Base-by-base conservation (phyloP, 768 basidiomycete species). In the Hemileccinum rubropunctum region DNA sequence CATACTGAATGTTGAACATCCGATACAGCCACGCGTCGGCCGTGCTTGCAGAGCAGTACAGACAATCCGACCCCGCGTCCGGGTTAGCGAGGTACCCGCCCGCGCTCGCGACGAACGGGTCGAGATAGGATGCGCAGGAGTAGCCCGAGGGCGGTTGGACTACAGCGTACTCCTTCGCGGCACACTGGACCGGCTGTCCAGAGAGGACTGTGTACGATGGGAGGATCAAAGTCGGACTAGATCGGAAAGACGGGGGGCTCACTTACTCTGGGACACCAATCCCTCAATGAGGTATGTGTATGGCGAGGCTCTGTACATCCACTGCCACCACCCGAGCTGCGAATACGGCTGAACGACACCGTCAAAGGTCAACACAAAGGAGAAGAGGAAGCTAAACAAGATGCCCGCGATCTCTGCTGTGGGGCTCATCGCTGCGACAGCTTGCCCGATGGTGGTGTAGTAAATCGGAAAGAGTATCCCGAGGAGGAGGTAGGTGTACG, bases 341-440 rank as follows among this genome's bases (percentile, higher is more conserved):
- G 72, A 56, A 59, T 71, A 83, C 7, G 86, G 86, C 57, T 88
- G 86, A 4, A 88, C 60, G 33, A 87, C 82, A 52, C 84, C 85
- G 53, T 85, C 76, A 59, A 87, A 86, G n/a, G 73, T 81, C 46
- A 86, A 58, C 33, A 84, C 76, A 56, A 86, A 84, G 0, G 80
- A 77, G 58, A 85, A 84, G 11, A 84, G 55, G 45, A 79, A 76
- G 34, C 76, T 77, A 59, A 78, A 84, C 43, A 84, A 48, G 13
- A 86, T 62, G 0, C 77, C 78, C 2, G 83, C 78, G 21, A 84
- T 80, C 59, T 83, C 80, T 0, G 81, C 73, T 21, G 73, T 80
- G 0, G 86, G 77, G 21, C 77, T 70, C 77, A 83, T 78, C 3
- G 85, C 70, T 0, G 84, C 84, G 11, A 83, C 75, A 2, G 79